These are phyloP conservation scores for Pelargonium cotyledonis DNA, from an alignment of 441 rosid genomes.

Conservation along the genomic window DNA sequence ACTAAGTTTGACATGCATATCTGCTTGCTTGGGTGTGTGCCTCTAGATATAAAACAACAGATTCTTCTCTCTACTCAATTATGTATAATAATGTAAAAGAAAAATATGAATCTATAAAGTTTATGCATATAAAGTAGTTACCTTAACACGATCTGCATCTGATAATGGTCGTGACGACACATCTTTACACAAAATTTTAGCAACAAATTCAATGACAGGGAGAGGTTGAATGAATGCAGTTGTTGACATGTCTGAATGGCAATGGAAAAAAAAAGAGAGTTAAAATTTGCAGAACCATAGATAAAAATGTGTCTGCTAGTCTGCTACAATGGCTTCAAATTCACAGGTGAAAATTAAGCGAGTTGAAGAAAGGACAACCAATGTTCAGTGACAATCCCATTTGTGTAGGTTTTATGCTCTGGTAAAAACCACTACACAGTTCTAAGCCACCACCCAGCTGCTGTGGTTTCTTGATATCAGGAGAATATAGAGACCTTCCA, in stretches of 20 bases:
- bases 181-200: slow-evolving; percentile 26
- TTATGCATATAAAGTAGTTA: slow-evolving; percentile 6
- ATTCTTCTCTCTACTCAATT: too few species aligned
- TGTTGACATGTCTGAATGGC: slow-evolving; percentile 28
- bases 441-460: slow-evolving; percentile 40
- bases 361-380: slow-evolving; percentile 22
- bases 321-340: background rate
- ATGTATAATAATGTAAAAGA: background rate
- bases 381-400: slow-evolving; percentile 50
- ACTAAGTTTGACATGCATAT: too few species aligned
- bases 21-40: too few species aligned
- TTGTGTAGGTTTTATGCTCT: slow-evolving; percentile 50
- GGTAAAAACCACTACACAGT: slow-evolving; percentile 49
- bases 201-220: slow-evolving; percentile 36
- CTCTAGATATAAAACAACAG: too few species aligned
- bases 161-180: slow-evolving; percentile 32
- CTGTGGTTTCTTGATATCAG: slow-evolving; percentile 29
- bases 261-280: background rate
- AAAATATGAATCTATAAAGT: background rate
- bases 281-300: background rate
- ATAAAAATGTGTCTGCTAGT: too few species aligned
- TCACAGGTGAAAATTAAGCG: background rate
- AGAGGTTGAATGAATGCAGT: slow-evolving; percentile 35
- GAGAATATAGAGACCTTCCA: slow-evolving; percentile 40
- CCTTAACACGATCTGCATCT: slow-evolving; percentile 38